Conservation (phyloP, 495 filamentous ascomycete genomes). For the Penicillium soppii region DNA sequence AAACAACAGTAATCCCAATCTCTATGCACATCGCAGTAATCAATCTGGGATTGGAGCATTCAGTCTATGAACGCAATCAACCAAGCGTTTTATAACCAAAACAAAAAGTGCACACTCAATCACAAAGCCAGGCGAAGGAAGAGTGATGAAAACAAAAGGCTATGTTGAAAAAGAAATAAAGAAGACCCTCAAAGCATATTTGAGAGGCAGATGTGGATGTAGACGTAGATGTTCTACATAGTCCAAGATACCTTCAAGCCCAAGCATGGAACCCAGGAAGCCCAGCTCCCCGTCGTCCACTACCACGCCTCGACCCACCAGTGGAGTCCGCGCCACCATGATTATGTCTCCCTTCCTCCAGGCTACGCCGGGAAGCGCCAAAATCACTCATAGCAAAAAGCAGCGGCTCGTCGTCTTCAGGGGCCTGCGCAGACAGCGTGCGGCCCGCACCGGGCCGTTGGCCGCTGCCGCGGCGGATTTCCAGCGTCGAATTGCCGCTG, state of each 20-base stretch:
- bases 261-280: slow-evolving; percentile 34
- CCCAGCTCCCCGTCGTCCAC: slow-evolving; percentile 37
- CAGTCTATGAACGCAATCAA: slow-evolving; percentile 25
- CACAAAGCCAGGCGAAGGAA: slow-evolving; percentile 2
- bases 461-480: slow-evolving; percentile 34
- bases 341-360: slow-evolving; percentile 64
- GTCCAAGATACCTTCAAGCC: slow-evolving; percentile 15
- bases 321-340: slow-evolving; percentile 33
- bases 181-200: too few species aligned
- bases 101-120: background rate
- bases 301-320: slow-evolving; percentile 39
- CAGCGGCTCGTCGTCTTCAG: slow-evolving; percentile 75
- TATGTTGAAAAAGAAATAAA: slow-evolving; percentile 2
- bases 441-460: slow-evolving; percentile 37
- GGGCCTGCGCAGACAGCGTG: slow-evolving; percentile 30
- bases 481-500: slow-evolving; percentile 41
- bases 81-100: slow-evolving; percentile 13
- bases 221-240: background rate
- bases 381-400: slow-evolving; percentile 90
- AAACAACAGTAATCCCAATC: slow-evolving; percentile 6
- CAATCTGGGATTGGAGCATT: slow-evolving; percentile 6
- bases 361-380: slow-evolving; percentile 64
- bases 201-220: background rate
- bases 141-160: background rate
- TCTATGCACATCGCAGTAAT: slow-evolving; percentile 23